Conservation (phyloP, 2,329 filamentous ascomycete genomes). For the Epichloe festucae region DNA sequence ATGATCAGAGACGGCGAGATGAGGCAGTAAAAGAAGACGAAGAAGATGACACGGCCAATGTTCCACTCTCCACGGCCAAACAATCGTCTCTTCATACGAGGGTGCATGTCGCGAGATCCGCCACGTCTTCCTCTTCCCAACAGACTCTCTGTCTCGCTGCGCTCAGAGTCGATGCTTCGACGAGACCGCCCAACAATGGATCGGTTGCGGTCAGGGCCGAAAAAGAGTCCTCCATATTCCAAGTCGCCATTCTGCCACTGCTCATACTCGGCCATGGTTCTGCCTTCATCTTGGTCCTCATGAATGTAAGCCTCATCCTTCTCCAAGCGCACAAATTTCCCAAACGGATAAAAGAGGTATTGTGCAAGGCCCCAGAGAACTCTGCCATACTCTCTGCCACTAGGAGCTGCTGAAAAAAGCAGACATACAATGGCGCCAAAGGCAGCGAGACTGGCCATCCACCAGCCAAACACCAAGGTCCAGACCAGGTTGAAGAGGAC, state of each 20-base stretch:
- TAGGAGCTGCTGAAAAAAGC: constrained; percentile 63
- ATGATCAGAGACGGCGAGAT: constrained; percentile 77
- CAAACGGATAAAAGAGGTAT: constrained; percentile 93
- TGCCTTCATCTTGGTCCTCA: constrained; percentile 88
- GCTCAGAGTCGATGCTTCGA: constrained; percentile 73
- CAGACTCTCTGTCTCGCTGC: constrained; percentile 79
- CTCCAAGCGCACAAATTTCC: constrained; percentile 85
- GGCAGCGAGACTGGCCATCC: constrained; percentile 69
- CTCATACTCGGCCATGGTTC: constrained; percentile 97
- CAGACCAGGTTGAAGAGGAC: constrained; percentile 81
- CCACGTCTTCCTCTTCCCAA: constrained; percentile 49
- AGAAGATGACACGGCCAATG: constrained; percentile 86
- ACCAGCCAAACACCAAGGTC: constrained; percentile 92
- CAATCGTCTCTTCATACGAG: constrained; percentile 59
- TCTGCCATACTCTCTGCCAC: constrained; percentile 72
- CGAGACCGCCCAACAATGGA: constrained; percentile 79
- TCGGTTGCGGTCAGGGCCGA: constrained; percentile 66
- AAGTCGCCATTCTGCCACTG: constrained; percentile 97
- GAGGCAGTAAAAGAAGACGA: constrained; percentile 87
- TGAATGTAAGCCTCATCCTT: constrained; percentile 90
- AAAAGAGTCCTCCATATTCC: constrained; percentile 90
- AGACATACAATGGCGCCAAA: constrained; percentile 68
- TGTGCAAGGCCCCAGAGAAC: constrained; percentile 72
- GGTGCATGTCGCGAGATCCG: constrained; percentile 29
- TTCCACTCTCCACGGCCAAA: constrained; percentile 97